phyloP scores from a whole-genome alignment of 306 rosid genomes.

The Rosa chinensis region DNA sequence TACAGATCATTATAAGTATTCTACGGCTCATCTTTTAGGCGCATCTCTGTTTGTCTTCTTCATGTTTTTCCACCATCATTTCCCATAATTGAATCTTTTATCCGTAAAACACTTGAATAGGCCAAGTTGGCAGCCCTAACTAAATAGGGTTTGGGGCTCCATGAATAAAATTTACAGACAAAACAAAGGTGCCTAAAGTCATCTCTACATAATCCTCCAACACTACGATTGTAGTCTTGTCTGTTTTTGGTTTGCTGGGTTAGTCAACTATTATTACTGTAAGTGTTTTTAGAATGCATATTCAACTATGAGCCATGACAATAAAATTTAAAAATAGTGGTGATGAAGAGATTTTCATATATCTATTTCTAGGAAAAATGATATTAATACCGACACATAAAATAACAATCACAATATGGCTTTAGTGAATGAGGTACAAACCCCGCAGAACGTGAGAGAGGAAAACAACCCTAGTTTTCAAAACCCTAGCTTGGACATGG shows the following conservation, averaged over 20 bases:
- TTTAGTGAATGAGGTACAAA: too few species aligned
- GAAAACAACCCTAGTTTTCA: too few species aligned
- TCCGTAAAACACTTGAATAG: background rate
- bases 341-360: too few species aligned
- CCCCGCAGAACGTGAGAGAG: too few species aligned
- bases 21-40: conserved; percentile 6
- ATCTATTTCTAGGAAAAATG: too few species aligned
- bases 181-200: conserved; percentile 11
- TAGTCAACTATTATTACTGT: too few species aligned
- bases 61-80: conserved; percentile 22
- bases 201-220: background rate
- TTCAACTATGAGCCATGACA: too few species aligned
- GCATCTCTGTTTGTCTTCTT: conserved; percentile 25
- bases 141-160: conserved; percentile 63
- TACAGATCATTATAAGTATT: conserved; percentile 5
- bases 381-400: too few species aligned
- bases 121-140: conserved; percentile 11
- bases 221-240: background rate
- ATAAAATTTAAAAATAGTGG: too few species aligned
- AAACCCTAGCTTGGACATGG: too few species aligned
- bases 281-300: too few species aligned
- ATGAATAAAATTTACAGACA: conserved; percentile 35
- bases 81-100: background rate
- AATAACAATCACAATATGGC: too few species aligned
- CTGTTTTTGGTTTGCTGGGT: background rate